Conservation (phyloP, 345 rosid genomes). For the Brassica nigra region DNA sequence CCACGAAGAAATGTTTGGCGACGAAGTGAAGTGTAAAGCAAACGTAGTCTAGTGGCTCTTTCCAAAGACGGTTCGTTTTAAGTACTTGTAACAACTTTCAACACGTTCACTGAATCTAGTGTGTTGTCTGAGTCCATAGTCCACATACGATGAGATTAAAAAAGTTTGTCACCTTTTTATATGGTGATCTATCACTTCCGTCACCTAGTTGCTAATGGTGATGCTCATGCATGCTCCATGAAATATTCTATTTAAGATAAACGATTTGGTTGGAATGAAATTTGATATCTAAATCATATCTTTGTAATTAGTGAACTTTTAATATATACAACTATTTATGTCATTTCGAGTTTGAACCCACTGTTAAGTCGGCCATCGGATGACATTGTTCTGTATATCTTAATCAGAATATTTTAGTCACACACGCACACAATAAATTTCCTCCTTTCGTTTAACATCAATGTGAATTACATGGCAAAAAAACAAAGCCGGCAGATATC, state of each 20-base stretch:
- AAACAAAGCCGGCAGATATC: not conserved
- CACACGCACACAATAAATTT: not conserved
- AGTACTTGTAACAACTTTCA: conserved; percentile 3
- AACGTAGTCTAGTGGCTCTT: conserved; percentile 25
- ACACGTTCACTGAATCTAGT: conserved; percentile 38
- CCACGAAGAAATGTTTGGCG: conserved; percentile 33
- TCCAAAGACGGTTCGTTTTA: conserved; percentile 9
- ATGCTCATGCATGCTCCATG: conserved; percentile 8
- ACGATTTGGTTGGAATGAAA: not conserved
- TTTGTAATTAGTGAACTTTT: not conserved
- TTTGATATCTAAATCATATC: not conserved
- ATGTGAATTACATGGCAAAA: not conserved
- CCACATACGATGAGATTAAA: not conserved
- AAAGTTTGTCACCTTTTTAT: conserved; percentile 25
- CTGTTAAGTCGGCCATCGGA: not conserved
- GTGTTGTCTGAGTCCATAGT: conserved; percentile 20
- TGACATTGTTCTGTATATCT: not conserved
- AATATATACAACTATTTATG: not conserved
- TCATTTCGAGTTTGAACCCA: not conserved
- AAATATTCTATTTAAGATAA: not conserved
- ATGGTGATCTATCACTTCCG: conserved; percentile 32
- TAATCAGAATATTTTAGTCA: not conserved
- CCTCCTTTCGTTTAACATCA: not conserved
- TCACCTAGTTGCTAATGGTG: conserved; percentile 13
- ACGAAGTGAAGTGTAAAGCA: conserved; percentile 24